Base-by-base conservation (phyloP, 1,139 yeast genomes). In the Candida sanyaensis region DNA sequence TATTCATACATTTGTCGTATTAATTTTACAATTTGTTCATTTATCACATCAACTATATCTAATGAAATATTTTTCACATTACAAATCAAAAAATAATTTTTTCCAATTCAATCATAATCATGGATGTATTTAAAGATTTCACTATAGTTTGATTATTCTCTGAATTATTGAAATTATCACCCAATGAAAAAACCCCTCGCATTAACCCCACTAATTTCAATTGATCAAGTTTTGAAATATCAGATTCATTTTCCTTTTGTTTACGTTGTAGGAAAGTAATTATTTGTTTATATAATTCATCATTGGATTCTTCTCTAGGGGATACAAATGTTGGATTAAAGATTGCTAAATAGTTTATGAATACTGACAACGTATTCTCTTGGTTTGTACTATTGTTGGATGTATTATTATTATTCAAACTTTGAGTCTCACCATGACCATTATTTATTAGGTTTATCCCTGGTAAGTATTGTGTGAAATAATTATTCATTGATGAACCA, bases 141-240 rank as follows among this genome's bases (percentile, higher is more conserved):
- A 73, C 64, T 4, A 65, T 55, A 34, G 60, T 58, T 4, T 59
- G 61, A 8, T 52, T 49, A 7, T 45, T 45, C 12, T 32, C 28
- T 17, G 21, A 27, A 21, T 24, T 10, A n/a, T 17, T 52, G 54
- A 62, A 67, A 41, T 53, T 62, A 41, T 40, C 50, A 3, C 62
- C 62, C 48, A 71, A 62, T 9, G 68, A 66, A 40, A 61, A 64
- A 4, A 73, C 62, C 0, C 79, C 80, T 48, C 74, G 65, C 7
- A 74, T 59, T 21, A 74, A 55, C 0, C 79, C 79, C 12, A 74
- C 54, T 5, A 68, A 53, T 42, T 67, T 61, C 37, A 73, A 49
- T 47, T 70, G 69, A 40, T 68, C 69, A 11, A 57, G 55, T 42
- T 52, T 50, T 9, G 55, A 42, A 13, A 52, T 55, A 11, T 51